Evolutionary conservation across 1,284 basidiomycete species (phyloP).

Genomic region (Melampsora americana): DNA sequence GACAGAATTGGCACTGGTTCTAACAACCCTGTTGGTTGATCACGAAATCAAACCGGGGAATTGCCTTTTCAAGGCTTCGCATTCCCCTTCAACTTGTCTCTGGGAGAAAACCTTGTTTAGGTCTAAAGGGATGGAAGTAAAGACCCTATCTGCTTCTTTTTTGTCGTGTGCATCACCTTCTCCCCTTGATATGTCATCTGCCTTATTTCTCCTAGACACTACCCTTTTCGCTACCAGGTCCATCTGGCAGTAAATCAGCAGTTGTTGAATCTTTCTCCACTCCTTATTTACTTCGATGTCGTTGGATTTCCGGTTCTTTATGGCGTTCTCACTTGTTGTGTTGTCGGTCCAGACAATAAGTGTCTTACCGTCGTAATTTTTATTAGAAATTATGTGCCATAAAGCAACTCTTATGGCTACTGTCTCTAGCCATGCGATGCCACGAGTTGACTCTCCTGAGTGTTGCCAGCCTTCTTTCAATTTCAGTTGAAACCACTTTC

Average conservation of each 20-base stretch:
- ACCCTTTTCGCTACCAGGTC: conserved; percentile 9
- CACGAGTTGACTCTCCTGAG: too few species aligned
- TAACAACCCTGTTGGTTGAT: neutral
- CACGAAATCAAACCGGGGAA: neutral
- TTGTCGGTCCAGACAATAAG: neutral
- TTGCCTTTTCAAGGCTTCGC: too few species aligned
- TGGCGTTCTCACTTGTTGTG: conserved; percentile 3
- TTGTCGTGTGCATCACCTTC: neutral
- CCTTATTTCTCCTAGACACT: neutral
- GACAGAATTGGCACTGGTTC: too few species aligned
- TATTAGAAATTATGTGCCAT: neutral
- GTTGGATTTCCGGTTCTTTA: too few species aligned
- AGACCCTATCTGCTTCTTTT: neutral
- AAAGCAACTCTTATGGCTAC: neutral
- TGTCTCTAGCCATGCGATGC: conserved; percentile 11
- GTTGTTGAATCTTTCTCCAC: too few species aligned
- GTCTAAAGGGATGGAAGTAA: neutral
- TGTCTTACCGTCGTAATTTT: neutral
- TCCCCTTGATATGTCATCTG: conserved; percentile 12
- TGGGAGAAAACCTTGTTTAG: neutral
- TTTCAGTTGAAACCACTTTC: conserved; percentile 1
- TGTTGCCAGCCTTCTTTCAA: neutral
- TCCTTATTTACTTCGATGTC: conserved; percentile 3
- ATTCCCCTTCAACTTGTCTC: too few species aligned
- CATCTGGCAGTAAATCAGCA: neutral